These are phyloP conservation scores for Globisporangium recalcitrans DNA, from an alignment of 352 stramenopile species.

Conservation along the genomic window DNA sequence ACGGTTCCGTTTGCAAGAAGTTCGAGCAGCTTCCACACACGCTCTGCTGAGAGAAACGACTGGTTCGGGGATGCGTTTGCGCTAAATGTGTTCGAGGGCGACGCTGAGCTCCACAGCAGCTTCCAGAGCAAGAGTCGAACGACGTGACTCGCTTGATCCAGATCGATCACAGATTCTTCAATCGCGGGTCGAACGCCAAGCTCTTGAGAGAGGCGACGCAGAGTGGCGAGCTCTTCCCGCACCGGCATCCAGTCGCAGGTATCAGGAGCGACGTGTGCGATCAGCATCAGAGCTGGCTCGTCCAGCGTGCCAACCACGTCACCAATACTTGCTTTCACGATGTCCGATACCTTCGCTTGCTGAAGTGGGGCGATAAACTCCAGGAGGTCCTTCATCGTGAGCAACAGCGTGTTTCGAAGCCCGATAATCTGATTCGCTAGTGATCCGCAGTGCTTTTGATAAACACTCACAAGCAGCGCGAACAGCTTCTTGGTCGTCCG, in stretches of 20 bases:
- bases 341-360: not conserved
- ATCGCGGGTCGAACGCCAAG: not conserved
- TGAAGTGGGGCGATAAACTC: not conserved
- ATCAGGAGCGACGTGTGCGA: not conserved
- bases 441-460: not conserved
- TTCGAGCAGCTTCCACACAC: slow-evolving; percentile 19
- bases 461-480: not conserved
- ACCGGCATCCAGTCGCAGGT: not conserved
- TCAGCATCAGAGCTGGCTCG: slow-evolving; percentile 4
- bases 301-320: not conserved
- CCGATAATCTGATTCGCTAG: slow-evolving; percentile 2
- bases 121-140: slow-evolving; percentile 28
- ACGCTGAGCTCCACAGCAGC: slow-evolving; percentile 24
- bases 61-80: not conserved
- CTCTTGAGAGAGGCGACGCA: not conserved
- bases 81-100: not conserved
- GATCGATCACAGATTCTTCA: not conserved
- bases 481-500: slow-evolving; percentile 12
- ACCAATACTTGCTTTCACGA: not conserved
- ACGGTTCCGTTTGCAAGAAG: not conserved
- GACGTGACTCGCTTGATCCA: slow-evolving; percentile 6
- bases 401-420: slow-evolving; percentile 25
- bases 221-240: not conserved
- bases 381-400: slow-evolving; percentile 28
- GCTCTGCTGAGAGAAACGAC: not conserved